phyloP scores from a whole-genome alignment of 164 flowering plant genomes.

The Liriodendron chinense region DNA sequence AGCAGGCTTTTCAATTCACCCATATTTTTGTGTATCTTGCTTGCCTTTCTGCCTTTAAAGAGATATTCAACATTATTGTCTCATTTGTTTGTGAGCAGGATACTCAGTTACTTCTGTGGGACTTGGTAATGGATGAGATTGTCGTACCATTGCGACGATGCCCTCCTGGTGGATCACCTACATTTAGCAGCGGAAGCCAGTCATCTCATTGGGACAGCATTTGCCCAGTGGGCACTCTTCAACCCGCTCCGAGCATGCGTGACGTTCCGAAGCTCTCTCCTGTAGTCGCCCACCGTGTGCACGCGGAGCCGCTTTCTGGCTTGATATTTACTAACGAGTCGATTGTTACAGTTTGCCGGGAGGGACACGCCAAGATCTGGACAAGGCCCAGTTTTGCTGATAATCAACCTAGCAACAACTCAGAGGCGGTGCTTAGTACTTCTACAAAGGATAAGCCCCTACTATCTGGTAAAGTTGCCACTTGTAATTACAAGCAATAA shows the following conservation, averaged over 20 bases:
- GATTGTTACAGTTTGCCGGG: slow-evolving; percentile 78
- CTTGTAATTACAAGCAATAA: slow-evolving; percentile 47
- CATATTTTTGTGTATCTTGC: no score
- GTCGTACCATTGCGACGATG: slow-evolving; percentile 85
- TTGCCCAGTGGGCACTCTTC: slow-evolving; percentile 76
- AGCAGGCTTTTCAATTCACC: no score
- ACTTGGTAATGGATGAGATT: slow-evolving; percentile 88
- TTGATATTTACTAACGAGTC: slow-evolving; percentile 81
- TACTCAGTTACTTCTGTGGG: slow-evolving; percentile 92
- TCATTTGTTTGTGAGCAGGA: slow-evolving; percentile 45
- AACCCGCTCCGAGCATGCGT: slow-evolving; percentile 90
- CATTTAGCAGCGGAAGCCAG: slow-evolving; percentile 59
- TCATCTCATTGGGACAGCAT: slow-evolving; percentile 82
- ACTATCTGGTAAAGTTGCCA: slow-evolving; percentile 33
- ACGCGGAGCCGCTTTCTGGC: slow-evolving; percentile 90
- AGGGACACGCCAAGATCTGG: slow-evolving; percentile 93
- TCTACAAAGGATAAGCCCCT: slow-evolving; percentile 56
- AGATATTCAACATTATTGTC: background rate
- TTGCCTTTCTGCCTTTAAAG: background rate
- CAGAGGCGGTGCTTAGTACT: slow-evolving; percentile 38
- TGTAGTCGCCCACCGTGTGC: slow-evolving; percentile 82
- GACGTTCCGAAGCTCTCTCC: slow-evolving; percentile 96
- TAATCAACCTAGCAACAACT: slow-evolving; percentile 45
- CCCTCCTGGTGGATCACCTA: slow-evolving; percentile 32
- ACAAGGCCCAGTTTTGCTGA: slow-evolving; percentile 70